phyloP scores from a whole-genome alignment of 2,329 filamentous ascomycete genomes.

The Monosporascus sp. region DNA sequence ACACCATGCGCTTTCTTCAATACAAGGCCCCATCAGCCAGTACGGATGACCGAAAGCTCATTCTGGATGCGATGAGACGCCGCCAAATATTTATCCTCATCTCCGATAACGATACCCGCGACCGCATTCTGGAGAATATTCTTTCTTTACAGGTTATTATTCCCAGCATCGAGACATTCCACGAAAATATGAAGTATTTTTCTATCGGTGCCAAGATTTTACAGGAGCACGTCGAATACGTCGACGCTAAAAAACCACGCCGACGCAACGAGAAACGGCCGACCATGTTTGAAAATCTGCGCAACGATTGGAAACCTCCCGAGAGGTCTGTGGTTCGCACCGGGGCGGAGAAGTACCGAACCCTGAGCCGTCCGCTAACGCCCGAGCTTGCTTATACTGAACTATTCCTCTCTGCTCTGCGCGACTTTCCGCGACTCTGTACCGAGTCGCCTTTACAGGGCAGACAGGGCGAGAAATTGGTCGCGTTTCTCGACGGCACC shows the following conservation, averaged over 20 bases:
- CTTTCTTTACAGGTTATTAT: conserved; percentile 9
- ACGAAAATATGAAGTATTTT: conserved; percentile 14
- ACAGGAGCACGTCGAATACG: background rate
- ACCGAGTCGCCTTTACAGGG: background rate
- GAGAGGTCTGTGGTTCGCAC: background rate
- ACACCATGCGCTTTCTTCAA: background rate
- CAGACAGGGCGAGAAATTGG: background rate
- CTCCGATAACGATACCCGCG: conserved; percentile 1
- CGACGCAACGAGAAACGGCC: too few relatives aligned
- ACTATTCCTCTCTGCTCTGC: background rate
- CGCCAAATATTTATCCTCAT: conserved; percentile 7
- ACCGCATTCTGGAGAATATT: conserved; percentile 6
- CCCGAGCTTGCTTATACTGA: background rate
- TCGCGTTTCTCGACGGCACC: background rate
- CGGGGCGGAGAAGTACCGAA: background rate
- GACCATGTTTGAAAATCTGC: too few relatives aligned
- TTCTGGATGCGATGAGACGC: conserved; percentile 2
- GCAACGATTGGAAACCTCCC: too few relatives aligned
- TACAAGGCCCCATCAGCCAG: background rate
- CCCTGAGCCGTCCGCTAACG: background rate
- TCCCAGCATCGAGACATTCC: conserved; percentile 11
- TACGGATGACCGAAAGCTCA: background rate
- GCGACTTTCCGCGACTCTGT: background rate
- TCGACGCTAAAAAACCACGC: too few relatives aligned
- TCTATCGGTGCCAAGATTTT: conserved; percentile 8